Evolutionary conservation across 345 rosid genomes (phyloP), one percentile per base, ranked within the genome.

Genomic region (Noccaea bulbosa): DNA sequence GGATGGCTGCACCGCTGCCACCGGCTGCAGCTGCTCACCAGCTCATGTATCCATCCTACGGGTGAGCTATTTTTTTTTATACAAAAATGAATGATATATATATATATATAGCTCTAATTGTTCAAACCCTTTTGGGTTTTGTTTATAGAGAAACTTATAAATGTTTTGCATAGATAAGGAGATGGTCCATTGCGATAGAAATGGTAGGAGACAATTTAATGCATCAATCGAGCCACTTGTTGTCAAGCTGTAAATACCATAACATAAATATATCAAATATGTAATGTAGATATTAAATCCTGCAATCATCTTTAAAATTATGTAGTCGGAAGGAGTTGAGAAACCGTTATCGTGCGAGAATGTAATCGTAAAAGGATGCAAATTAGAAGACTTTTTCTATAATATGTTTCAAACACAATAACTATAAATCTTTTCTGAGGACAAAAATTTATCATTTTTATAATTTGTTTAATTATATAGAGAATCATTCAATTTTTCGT

Each of bases 11-110:
- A 32, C 65, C 81, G 11, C 43, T 77, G 37, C 83, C 83, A 40
- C 80, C 80, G 1, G 75, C 82, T 12, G 80, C 79, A 17, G 79
- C 83, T 83, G 89, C 56, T 74, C 79, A 83, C 74, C 80, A 83
- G n/a, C 81, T 70, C 68, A 70, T 76, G 72, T 76, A 70, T 71
- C 76, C 80, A 0, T 44, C 76, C 8, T 76, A 64, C 58, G 80
- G 80, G 80, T 76, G 33, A 57, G 67, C 8, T 64, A 24, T 20
- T 4, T 41, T 1, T 1, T 64, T 46, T 20, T 5, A 32, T 2
- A 65, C 27, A 17, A 12, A 2, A n/a, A 6, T 53, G 30, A 27
- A 27, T 27, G 4, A 27, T 20, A 20, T 20, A 17, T 17, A 17
- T 17, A 17, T 17, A 17, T 17, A 17, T 17, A 67, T 27, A 46